Evolutionary conservation across 352 stramenopile species (phyloP), one percentile per base, ranked within the genome.

Genomic region (Phytophthora crassamura): DNA sequence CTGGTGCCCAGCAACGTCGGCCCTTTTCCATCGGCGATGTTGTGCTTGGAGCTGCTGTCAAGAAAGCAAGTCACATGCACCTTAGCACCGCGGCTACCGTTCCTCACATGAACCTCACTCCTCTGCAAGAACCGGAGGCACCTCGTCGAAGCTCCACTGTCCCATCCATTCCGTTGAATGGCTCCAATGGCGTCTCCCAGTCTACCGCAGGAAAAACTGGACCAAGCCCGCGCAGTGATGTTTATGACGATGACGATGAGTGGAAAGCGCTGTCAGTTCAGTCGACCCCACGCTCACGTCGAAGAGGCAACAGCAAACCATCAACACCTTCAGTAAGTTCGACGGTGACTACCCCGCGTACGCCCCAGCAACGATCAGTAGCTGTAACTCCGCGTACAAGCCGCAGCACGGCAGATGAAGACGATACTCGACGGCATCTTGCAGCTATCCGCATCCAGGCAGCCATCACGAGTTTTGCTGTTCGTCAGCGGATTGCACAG

Each of bases 361-460:
- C 32, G 36, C 33, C 25, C 20, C 25, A n/a, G 28, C 12, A 28
- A 15, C 16, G 20, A 0, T 56, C 39, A 3, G 20, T 25, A 47
- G 15, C 30, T 8, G 14, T 18, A 36, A 73, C 52, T 14, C 51
- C 59, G 12, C 33, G 38, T 14, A 40, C 39, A 12, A 64, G 15
- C 33, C 16, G 18, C 5, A 48, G 18, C 14, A 38, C 5, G 8
- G 6, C 11, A 14, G 39, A 65, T 39, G 38, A 65, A 43, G 25
- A 11, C 20, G 14, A 50, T 18, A 42, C 32, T 2, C 18, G n/a
- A 16, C 49, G n/a, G 0, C 42, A 68, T 25, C 35, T 28, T 8
- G 80, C 82, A 12, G 78, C 75, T 2, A 60, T 59, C 14, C 43
- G 56, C 2, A 83, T 91, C 9, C 82, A 90, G 38, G 64, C 68